Conservation (phyloP, 2,329 filamentous ascomycete species). For the Pseudophaeomoniella oleicola region DNA sequence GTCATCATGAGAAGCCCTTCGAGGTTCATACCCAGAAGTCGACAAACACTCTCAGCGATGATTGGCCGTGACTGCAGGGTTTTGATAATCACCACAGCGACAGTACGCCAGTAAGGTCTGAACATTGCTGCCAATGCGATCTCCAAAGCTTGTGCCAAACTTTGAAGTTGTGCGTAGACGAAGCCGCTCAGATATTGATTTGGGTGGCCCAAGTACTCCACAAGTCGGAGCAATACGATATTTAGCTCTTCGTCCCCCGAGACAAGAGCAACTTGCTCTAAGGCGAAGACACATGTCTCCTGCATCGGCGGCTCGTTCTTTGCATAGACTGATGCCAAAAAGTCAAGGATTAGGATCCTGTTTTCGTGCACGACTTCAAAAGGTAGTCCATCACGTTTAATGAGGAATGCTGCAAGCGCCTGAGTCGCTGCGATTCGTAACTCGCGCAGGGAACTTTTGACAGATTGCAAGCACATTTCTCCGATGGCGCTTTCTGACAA, state of each 20-base stretch:
- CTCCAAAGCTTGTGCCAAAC: conserved; percentile 51
- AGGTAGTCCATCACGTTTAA: conserved; percentile 26
- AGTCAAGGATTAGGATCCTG: conserved; percentile 52
- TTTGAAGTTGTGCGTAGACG: conserved; percentile 66
- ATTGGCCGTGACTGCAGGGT: conserved; percentile 71
- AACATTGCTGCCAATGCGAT: conserved; percentile 56
- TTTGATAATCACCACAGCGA: conserved; percentile 71
- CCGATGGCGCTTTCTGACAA: conserved; percentile 55
- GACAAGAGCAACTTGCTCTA: conserved; percentile 68
- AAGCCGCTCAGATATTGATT: conserved; percentile 68
- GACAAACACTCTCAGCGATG: conserved; percentile 64
- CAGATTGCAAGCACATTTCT: conserved; percentile 66
- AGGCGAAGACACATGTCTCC: conserved; percentile 73
- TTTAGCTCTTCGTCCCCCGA: conserved; percentile 74
- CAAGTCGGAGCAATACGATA: conserved; percentile 65
- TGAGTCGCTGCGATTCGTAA: conserved; percentile 66
- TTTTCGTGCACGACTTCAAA: conserved; percentile 44
- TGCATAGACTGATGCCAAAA: conserved; percentile 58
- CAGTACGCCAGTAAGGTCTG: conserved; percentile 73
- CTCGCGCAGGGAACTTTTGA: conserved; percentile 75
- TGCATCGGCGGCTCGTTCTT: conserved; percentile 53
- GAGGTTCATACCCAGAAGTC: conserved; percentile 63
- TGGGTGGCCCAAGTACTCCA: conserved; percentile 74
- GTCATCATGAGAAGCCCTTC: conserved; percentile 60
- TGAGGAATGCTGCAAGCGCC: conserved; percentile 51